Evolutionary conservation across 306 rosid genomes (phyloP).

Genomic region (Chamaecrista fasciculata): DNA sequence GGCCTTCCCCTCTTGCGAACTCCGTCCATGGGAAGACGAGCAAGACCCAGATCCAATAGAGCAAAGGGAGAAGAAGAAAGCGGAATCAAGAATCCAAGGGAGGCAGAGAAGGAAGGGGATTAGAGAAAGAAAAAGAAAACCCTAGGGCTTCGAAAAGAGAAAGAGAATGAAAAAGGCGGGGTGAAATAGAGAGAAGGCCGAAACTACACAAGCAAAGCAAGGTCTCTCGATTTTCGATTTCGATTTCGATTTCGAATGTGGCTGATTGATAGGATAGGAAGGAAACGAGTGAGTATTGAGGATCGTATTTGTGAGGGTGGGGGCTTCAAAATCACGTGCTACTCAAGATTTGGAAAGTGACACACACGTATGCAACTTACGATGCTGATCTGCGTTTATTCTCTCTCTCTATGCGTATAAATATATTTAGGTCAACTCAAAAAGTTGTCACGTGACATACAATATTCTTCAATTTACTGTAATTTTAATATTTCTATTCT

Average conservation of each 20-base stretch:
- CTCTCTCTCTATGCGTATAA: too few relatives aligned
- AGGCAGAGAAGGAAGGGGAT: neutral
- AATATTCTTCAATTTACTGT: too few relatives aligned
- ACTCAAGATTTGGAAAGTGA: neutral
- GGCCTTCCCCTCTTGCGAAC: slow-evolving; percentile 65
- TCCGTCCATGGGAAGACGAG: slow-evolving; percentile 38
- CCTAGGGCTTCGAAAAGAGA: slow-evolving; percentile 35
- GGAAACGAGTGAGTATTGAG: neutral
- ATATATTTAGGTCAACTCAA: too few relatives aligned
- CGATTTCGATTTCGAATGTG: slow-evolving; percentile 26
- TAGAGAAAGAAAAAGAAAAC: neutral
- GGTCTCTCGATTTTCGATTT: too few relatives aligned
- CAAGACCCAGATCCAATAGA: neutral
- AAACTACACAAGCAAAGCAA: neutral
- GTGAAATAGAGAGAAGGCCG: neutral
- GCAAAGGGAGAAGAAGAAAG: neutral
- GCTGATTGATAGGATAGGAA: neutral
- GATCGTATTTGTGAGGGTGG: neutral
- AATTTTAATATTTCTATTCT: too few relatives aligned
- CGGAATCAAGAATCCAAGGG: neutral
- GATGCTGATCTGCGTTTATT: too few relatives aligned
- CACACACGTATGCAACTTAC: neutral
- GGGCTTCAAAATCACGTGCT: too few relatives aligned
- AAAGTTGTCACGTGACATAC: too few relatives aligned
- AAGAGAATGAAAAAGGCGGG: neutral